phyloP scores from a whole-genome alignment of 805 yeast species.

The Kodamaea lidongshanica region DNA sequence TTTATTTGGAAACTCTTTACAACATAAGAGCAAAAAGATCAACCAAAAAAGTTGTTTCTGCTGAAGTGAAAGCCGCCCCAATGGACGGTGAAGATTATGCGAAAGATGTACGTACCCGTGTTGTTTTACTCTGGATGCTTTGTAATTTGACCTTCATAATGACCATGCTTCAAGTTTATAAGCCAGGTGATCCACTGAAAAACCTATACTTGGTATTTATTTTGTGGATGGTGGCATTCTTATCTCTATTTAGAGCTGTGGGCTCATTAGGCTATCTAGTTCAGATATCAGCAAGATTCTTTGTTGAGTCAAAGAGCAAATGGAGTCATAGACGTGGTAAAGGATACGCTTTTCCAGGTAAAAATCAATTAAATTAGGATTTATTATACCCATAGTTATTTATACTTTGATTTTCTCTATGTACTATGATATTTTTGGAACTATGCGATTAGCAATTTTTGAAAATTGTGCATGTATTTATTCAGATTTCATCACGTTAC shows the following conservation, averaged over 20 bases:
- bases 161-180: conserved; percentile 81
- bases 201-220: conserved; percentile 79
- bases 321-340: conserved; percentile 33
- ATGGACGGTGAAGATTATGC: conserved; percentile 75
- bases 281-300: conserved; percentile 29
- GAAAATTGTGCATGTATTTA: no score
- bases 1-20: conserved; percentile 68
- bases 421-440: conserved; percentile 2
- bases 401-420: not conserved
- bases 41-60: conserved; percentile 40
- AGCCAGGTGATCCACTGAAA: conserved; percentile 48
- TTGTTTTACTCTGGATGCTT: conserved; percentile 92
- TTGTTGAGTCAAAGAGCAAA: conserved; percentile 35
- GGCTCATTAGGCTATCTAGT: conserved; percentile 74
- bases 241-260: conserved; percentile 73
- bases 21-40: conserved; percentile 68
- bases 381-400: not conserved
- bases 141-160: conserved; percentile 74
- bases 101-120: conserved; percentile 89
- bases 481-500: no score
- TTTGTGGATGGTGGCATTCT: conserved; percentile 85
- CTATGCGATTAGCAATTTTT: no score
- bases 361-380: conserved; percentile 28
- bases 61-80: conserved; percentile 21
- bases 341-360: conserved; percentile 32